Conservation (phyloP, 805 yeast genomes). For the Candida ficus region DNA sequence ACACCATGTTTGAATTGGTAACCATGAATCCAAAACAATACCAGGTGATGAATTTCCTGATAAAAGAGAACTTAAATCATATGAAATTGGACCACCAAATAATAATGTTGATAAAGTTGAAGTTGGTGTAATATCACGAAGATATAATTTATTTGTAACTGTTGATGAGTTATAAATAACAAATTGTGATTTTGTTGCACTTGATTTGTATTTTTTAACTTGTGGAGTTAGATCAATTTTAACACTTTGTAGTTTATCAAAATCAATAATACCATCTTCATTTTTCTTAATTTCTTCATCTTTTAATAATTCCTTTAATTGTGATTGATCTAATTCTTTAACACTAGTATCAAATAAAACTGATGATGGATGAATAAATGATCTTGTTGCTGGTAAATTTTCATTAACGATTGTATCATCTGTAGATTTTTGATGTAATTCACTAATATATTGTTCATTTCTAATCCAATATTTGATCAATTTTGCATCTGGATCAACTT, state of each 20-base stretch:
- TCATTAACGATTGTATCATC: conserved; percentile 16
- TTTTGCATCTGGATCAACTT: conserved; percentile 78
- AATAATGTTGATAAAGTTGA: conserved; percentile 65
- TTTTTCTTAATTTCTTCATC: conserved; percentile 18
- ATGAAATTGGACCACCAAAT: conserved; percentile 71
- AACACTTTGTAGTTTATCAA: conserved; percentile 23
- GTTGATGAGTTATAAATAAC: conserved; percentile 57
- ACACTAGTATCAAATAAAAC: conserved; percentile 51
- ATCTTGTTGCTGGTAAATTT: conserved; percentile 56
- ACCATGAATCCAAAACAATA: conserved; percentile 81
- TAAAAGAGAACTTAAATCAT: conserved; percentile 42
- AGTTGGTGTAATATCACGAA: conserved; percentile 78
- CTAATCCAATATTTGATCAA: conserved; percentile 69
- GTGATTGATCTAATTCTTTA: conserved; percentile 22
- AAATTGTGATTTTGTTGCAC: conserved; percentile 48
- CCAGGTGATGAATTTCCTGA: conserved; percentile 66
- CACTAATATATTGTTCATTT: conserved; percentile 44
- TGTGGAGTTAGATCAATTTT: conserved; percentile 38
- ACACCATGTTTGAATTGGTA: conserved; percentile 89
- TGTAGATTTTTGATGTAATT: conserved; percentile 7
- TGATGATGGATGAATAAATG: conserved; percentile 86
- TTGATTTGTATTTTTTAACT: conserved; percentile 26
- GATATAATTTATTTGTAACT: conserved; percentile 60
- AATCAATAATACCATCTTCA: conserved; percentile 38
- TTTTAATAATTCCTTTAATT: conserved; percentile 22